Percentiles rank a stretch among this genome's conserved stretches.
These are phyloP conservation scores for Mycena sanguinolenta DNA, from an alignment of 768 basidiomycete genomes.

Conservation along the genomic window DNA sequence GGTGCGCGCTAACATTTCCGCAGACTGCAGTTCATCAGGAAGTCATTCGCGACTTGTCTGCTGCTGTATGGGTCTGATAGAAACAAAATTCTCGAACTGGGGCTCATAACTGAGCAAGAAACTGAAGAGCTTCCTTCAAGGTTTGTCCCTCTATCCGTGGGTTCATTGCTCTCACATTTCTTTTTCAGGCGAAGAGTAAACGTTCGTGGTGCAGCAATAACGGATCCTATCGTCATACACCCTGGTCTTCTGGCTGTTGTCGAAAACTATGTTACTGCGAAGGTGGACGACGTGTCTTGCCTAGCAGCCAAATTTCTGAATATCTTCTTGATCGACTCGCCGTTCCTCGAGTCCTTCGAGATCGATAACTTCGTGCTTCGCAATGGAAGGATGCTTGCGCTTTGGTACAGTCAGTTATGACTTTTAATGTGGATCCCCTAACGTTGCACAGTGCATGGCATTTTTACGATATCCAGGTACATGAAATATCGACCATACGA, in stretches of 20 bases:
- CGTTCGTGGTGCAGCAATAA: slow-evolving; percentile 53
- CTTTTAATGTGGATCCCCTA: neutral
- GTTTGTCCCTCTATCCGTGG: slow-evolving; percentile 50
- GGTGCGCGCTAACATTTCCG: slow-evolving; percentile 10
- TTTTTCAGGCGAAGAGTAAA: slow-evolving; percentile 62
- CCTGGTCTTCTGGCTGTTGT: slow-evolving; percentile 68
- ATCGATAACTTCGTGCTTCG: slow-evolving; percentile 80
- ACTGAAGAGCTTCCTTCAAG: slow-evolving; percentile 66
- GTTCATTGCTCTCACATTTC: slow-evolving; percentile 10
- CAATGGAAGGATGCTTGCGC: slow-evolving; percentile 68
- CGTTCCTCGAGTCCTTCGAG: slow-evolving; percentile 74
- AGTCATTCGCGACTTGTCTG: slow-evolving; percentile 72
- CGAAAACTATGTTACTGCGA: slow-evolving; percentile 61
- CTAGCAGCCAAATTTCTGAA: slow-evolving; percentile 74
- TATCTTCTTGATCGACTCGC: slow-evolving; percentile 70
- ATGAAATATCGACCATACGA: slow-evolving; percentile 67
- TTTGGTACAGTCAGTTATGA: slow-evolving; percentile 59
- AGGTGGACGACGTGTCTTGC: slow-evolving; percentile 63
- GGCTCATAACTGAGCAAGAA: slow-evolving; percentile 64
- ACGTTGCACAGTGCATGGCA: slow-evolving; percentile 68
- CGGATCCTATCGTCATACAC: slow-evolving; percentile 75
- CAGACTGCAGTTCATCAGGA: slow-evolving; percentile 68
- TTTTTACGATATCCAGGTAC: slow-evolving; percentile 72
- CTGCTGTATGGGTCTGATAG: slow-evolving; percentile 78
- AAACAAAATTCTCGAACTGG: slow-evolving; percentile 55